These are phyloP conservation scores for Chaetomidium leptoderma DNA, from an alignment of 495 filamentous ascomycete genomes.

Conservation along the genomic window DNA sequence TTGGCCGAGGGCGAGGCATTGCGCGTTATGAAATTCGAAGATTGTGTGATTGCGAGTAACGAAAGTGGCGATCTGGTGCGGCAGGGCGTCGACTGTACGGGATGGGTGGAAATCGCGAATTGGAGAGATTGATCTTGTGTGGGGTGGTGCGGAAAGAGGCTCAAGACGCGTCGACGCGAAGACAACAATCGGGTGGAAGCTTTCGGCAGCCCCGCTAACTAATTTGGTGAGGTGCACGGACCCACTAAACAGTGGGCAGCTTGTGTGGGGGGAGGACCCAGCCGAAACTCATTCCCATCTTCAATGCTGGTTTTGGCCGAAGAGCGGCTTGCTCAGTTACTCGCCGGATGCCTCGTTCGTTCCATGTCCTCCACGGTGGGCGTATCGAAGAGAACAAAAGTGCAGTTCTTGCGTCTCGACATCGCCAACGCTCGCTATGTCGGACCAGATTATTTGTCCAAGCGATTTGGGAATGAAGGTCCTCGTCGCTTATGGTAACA, in stretches of 20 bases:
- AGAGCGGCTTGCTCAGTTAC: too few species aligned
- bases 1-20: conserved; percentile 47
- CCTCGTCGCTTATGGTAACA: neutral
- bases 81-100: neutral
- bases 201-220: neutral
- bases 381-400: too few species aligned
- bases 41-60: neutral
- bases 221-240: neutral
- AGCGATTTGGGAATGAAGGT: neutral
- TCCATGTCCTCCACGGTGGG: too few species aligned
- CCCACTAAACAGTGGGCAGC: too few species aligned
- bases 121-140: neutral
- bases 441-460: neutral
- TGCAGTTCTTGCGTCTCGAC: too few species aligned
- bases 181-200: neutral
- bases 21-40: neutral
- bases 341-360: too few species aligned
- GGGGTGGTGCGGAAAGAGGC: neutral
- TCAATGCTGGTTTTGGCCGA: too few species aligned
- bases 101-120: neutral
- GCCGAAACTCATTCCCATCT: too few species aligned
- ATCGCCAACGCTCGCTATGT: too few species aligned
- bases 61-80: neutral
- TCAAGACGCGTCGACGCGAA: conserved; percentile 8
- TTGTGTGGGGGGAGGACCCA: too few species aligned